Evolutionary conservation across 176 grass and related monocot species (phyloP).

Genomic region (Oryza coarctata): DNA sequence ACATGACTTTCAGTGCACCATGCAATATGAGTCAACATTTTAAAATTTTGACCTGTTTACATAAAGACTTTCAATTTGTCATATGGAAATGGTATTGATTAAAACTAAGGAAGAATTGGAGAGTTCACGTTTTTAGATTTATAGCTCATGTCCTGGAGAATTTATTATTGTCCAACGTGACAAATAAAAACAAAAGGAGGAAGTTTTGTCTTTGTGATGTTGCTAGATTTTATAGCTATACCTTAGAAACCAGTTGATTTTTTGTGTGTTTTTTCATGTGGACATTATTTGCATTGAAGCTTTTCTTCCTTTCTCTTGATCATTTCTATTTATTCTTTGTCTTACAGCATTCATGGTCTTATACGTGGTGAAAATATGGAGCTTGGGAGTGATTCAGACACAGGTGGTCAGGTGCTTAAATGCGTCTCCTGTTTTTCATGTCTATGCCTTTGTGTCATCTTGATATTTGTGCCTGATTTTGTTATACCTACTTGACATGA

Average conservation of each 20-base stretch:
- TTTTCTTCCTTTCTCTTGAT: constrained; percentile 13
- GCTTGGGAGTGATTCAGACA: constrained; percentile 83
- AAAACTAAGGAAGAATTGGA: too few species aligned
- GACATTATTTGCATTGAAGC: constrained; percentile 4
- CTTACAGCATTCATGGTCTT: constrained; percentile 80
- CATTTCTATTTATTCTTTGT: constrained; percentile 28
- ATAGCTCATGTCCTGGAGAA: too few species aligned
- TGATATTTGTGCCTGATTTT: constrained; percentile 20
- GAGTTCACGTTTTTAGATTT: too few species aligned
- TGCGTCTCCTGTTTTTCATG: not conserved
- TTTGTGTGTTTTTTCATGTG: not conserved
- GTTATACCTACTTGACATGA: not conserved
- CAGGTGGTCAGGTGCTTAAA: constrained; percentile 69
- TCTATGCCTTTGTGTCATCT: not conserved
- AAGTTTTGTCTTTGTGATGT: too few species aligned
- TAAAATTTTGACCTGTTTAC: too few species aligned
- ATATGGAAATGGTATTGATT: too few species aligned
- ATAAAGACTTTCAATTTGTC: too few species aligned
- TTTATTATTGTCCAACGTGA: too few species aligned
- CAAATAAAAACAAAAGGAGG: too few species aligned
- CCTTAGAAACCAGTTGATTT: not conserved
- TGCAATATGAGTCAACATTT: too few species aligned
- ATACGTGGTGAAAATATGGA: constrained; percentile 93
- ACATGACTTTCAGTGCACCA: too few species aligned
- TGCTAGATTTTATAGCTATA: too few species aligned